phyloP scores from a whole-genome alignment of 2,329 filamentous ascomycete genomes.

The Colletotrichum sp. region DNA sequence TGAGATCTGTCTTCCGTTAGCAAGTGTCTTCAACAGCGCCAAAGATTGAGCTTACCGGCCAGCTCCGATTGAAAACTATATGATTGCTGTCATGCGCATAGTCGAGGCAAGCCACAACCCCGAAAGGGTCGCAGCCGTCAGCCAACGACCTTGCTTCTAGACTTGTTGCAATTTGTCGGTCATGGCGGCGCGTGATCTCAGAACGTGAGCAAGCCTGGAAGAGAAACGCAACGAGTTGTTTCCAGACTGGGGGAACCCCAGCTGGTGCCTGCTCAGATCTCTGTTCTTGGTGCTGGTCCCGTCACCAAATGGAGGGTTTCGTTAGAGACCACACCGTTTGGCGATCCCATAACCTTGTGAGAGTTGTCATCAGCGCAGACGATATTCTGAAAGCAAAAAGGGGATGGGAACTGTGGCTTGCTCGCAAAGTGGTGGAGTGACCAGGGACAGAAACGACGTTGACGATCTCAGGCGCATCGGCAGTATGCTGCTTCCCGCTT shows the following conservation, averaged over 20 bases:
- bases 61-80: conserved; percentile 48
- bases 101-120: background rate
- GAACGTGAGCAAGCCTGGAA: background rate
- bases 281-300: conserved; percentile 34
- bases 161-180: conserved; percentile 22
- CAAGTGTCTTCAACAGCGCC: background rate
- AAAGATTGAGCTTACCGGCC: conserved; percentile 9
- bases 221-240: background rate
- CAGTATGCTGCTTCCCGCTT: background rate
- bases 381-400: background rate
- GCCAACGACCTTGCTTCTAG: conserved; percentile 13
- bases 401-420: background rate
- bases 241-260: background rate
- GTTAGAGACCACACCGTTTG: conserved; percentile 2
- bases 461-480: background rate
- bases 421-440: background rate
- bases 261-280: conserved; percentile 35
- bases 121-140: background rate
- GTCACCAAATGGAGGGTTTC: conserved; percentile 21
- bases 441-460: background rate
- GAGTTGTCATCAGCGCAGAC: conserved; percentile 28
- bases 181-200: conserved; percentile 24
- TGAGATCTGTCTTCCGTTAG: conserved; percentile 4
- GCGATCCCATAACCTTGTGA: conserved; percentile 20
- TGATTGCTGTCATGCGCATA: conserved; percentile 24